Evolutionary conservation across 2,329 filamentous ascomycete species (phyloP).

Genomic region (Stachybotrys elegans): DNA sequence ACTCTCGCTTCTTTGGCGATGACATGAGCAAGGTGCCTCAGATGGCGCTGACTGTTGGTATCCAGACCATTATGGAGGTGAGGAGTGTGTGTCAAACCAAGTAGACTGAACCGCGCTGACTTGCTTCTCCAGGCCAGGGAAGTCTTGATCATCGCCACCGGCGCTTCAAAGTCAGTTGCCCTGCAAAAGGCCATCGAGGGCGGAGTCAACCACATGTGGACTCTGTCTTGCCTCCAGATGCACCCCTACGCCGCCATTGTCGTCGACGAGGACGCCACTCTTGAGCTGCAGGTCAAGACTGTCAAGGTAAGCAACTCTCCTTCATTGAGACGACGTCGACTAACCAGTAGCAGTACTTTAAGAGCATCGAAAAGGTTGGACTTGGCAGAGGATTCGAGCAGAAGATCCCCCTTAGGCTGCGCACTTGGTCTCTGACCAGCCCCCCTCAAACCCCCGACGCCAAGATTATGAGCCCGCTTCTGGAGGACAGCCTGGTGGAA

Average conservation of each 20-base stretch:
- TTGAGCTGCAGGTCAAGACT: constrained; percentile 61
- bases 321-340: no score
- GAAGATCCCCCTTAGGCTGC: no score
- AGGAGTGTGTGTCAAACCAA: background rate
- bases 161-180: constrained; percentile 67
- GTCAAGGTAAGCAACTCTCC: constrained; percentile 41
- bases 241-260: constrained; percentile 70
- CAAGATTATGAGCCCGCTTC: no score
- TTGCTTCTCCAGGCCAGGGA: constrained; percentile 34
- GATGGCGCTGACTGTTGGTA: constrained; percentile 24
- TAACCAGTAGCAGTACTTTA: constrained; percentile 7
- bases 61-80: constrained; percentile 28
- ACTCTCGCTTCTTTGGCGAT: constrained; percentile 54
- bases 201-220: constrained; percentile 77
- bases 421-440: no score
- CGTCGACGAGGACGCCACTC: constrained; percentile 66
- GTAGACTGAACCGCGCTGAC: background rate
- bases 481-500: no score
- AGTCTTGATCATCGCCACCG: constrained; percentile 69
- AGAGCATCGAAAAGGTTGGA: constrained; percentile 4
- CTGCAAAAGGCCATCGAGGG: constrained; percentile 70
- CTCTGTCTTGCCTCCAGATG: constrained; percentile 66
- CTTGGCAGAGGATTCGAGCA: no score
- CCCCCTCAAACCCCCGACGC: no score
- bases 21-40: constrained; percentile 13